Conservation (phyloP, 2,329 filamentous ascomycete species). For the Botrytis paeoniae region DNA sequence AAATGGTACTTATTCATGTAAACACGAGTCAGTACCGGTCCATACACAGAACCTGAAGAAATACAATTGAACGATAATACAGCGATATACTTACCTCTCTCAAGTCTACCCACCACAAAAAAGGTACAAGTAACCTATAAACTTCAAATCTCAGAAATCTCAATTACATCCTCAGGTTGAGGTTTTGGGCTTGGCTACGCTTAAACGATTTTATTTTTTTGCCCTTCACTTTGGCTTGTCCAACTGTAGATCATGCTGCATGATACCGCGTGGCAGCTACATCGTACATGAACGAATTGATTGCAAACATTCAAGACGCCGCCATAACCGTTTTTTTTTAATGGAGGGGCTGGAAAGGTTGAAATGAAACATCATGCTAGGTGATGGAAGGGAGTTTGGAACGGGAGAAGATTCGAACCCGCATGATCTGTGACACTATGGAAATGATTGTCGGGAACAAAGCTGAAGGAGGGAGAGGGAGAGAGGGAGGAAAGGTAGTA, state of each 20-base stretch:
- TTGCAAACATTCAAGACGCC: background rate
- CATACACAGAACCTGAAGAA: background rate
- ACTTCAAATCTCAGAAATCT: background rate
- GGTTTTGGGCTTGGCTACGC: background rate
- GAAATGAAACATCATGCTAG: background rate
- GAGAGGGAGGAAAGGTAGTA: background rate
- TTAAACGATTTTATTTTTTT: background rate
- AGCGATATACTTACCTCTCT: background rate
- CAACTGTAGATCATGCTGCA: background rate
- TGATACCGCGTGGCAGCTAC: slow-evolving; percentile 2
- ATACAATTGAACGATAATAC: background rate
- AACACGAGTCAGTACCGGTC: background rate
- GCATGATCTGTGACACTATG: background rate
- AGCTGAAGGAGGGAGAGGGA: background rate
- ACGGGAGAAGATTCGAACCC: background rate
- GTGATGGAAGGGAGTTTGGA: background rate
- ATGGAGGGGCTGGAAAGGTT: background rate
- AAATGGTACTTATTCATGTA: background rate
- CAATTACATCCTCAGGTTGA: background rate
- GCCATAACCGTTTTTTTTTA: background rate
- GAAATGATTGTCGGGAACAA: background rate
- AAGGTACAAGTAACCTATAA: background rate
- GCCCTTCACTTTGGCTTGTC: background rate
- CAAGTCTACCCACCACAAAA: background rate
- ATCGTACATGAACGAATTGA: background rate